These are phyloP conservation scores for Neonothopanus nambi DNA, from an alignment of 1,284 basidiomycete genomes.

Conservation along the genomic window DNA sequence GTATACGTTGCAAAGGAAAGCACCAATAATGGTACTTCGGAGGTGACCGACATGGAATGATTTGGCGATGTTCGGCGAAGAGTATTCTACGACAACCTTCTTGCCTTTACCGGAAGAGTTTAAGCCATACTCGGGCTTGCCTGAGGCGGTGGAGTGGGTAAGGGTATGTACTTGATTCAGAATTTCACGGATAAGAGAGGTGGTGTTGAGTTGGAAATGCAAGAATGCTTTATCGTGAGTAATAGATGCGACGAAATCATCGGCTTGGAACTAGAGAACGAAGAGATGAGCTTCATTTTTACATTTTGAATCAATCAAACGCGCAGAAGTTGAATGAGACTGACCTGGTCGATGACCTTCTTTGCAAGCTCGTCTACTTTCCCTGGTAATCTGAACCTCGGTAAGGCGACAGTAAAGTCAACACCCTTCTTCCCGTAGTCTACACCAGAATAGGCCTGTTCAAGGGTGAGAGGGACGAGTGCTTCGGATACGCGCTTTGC, in stretches of 20 bases:
- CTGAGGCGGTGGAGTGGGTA: constrained; percentile 58
- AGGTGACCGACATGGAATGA: constrained; percentile 98
- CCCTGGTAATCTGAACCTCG: constrained; percentile 85
- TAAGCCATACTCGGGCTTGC: constrained; percentile 69
- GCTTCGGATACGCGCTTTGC: constrained; percentile 76
- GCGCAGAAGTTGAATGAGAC: constrained; percentile 25
- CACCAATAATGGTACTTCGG: constrained; percentile 96
- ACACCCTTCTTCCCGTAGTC: constrained; percentile 91
- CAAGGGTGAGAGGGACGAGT: constrained; percentile 66
- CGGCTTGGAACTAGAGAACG: constrained; percentile 61
- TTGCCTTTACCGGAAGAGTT: constrained; percentile 81
- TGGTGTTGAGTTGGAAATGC: constrained; percentile 75
- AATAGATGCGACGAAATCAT: constrained; percentile 68
- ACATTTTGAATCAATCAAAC: too few relatives aligned
- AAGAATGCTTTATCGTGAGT: constrained; percentile 79
- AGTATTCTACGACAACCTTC: constrained; percentile 85
- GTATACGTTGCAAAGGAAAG: constrained; percentile 91
- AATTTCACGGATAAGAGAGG: constrained; percentile 74
- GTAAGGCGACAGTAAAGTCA: constrained; percentile 91
- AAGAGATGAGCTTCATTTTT: background rate
- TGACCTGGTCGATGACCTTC: constrained; percentile 73
- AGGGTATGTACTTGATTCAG: constrained; percentile 82
- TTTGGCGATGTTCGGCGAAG: constrained; percentile 98
- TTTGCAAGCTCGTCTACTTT: constrained; percentile 81
- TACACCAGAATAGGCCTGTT: constrained; percentile 79